Conservation (phyloP, 2,329 filamentous ascomycete species). For the Alternaria conjuncta region DNA sequence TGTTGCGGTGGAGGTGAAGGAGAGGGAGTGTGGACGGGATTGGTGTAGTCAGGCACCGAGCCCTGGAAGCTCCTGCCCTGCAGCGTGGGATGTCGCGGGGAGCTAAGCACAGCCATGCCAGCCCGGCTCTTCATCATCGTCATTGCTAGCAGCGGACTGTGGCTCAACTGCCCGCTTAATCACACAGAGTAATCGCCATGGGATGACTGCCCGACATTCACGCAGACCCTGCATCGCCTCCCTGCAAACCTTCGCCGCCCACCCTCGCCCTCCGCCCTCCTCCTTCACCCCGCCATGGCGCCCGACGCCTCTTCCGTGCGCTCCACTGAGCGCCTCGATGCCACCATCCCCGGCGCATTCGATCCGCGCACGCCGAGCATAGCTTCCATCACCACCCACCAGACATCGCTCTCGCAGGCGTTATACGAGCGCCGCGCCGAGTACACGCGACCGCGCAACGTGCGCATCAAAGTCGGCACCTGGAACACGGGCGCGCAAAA, state of each 20-base stretch:
- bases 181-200: conserved; percentile 9
- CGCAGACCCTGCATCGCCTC: background rate
- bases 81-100: background rate
- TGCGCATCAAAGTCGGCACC: conserved; percentile 87
- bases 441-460: conserved; percentile 75
- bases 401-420: conserved; percentile 60
- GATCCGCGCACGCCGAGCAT: conserved; percentile 26
- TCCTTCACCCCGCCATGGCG: conserved; percentile 34
- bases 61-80: background rate
- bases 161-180: conserved; percentile 21
- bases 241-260: background rate
- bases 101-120: conserved; percentile 9
- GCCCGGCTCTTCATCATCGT: conserved; percentile 12
- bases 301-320: conserved; percentile 29
- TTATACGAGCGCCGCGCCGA: conserved; percentile 77
- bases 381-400: conserved; percentile 47
- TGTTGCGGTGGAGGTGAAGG: background rate
- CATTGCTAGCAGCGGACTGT: conserved; percentile 14
- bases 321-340: conserved; percentile 47
- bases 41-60: background rate
- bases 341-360: conserved; percentile 59
- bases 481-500: conserved; percentile 93
- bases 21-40: background rate
- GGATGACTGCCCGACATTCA: conserved; percentile 4
- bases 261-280: background rate